Conservation (phyloP, 2,329 filamentous ascomycete genomes). For the Aspergillus ruber region DNA sequence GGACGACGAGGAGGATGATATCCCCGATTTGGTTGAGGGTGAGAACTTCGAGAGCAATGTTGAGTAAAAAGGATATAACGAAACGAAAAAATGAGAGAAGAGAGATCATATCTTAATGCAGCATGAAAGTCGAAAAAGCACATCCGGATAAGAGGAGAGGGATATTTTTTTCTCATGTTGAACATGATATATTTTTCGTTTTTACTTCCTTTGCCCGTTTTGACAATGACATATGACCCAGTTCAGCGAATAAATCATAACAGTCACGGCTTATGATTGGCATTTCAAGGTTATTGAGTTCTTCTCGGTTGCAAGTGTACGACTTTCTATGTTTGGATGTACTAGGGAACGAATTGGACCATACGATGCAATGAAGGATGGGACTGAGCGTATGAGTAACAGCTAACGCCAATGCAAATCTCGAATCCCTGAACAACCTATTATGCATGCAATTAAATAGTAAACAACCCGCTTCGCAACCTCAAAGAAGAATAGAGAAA, state of each 20-base stretch:
- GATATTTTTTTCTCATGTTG: neutral
- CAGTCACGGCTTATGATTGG: neutral
- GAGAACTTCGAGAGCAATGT: constrained; percentile 98
- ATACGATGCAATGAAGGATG: no score
- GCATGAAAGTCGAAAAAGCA: neutral
- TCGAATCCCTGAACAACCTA: no score
- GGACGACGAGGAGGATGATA: constrained; percentile 75
- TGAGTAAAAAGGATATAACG: constrained; percentile 55
- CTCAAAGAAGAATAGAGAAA: neutral
- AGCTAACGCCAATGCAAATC: no score
- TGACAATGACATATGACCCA: neutral
- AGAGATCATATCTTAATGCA: neutral
- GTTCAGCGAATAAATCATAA: neutral
- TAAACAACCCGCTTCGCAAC: neutral
- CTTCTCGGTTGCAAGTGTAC: no score
- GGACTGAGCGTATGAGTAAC: no score
- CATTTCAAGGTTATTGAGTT: neutral
- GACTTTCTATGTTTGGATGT: no score
- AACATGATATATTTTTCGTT: neutral
- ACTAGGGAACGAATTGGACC: no score
- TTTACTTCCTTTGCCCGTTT: neutral
- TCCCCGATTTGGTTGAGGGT: constrained; percentile 92
- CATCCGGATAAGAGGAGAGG: no score
- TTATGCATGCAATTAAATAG: neutral
- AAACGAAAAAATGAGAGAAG: neutral